Evolutionary conservation across 1,139 yeast genomes (phyloP).

Genomic region (Fermentozyma sake): DNA sequence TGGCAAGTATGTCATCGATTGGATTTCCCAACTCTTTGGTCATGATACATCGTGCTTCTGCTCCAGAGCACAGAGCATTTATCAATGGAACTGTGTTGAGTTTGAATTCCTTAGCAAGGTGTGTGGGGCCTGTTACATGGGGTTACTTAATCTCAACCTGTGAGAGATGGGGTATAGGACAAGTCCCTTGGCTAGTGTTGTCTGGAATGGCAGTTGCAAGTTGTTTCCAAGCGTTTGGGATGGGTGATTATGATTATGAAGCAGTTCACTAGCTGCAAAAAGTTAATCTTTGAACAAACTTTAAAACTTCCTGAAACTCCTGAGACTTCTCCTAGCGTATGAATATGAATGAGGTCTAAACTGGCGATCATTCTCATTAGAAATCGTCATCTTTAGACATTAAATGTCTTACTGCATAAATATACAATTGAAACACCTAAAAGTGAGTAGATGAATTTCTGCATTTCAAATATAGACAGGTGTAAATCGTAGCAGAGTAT

Average conservation of each 20-base stretch:
- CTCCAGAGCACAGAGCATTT: constrained; percentile 45
- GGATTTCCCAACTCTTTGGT: constrained; percentile 40
- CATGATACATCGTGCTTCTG: constrained; percentile 46
- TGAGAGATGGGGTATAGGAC: constrained; percentile 31
- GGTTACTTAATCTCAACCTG: constrained; percentile 47
- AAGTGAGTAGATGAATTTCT: no score
- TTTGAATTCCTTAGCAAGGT: constrained; percentile 51
- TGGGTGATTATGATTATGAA: constrained; percentile 30
- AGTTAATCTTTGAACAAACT: no score
- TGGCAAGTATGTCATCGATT: constrained; percentile 16
- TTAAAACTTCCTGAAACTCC: no score
- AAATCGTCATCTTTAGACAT: no score
- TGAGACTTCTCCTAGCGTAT: no score
- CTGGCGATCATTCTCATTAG: no score
- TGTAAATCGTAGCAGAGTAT: no score
- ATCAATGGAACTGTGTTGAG: constrained; percentile 48
- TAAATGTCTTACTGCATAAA: no score
- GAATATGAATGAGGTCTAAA: no score
- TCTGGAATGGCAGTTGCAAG: constrained; percentile 32
- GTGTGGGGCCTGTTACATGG: constrained; percentile 56
- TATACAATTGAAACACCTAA: no score
- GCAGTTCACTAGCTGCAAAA: no score
- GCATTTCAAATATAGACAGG: no score
- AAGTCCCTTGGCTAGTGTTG: constrained; percentile 49
- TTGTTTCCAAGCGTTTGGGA: constrained; percentile 25